Evolutionary conservation across 352 stramenopile genomes (phyloP), one percentile per base, ranked within the genome.

Genomic region (Globisporangium spinosum): DNA sequence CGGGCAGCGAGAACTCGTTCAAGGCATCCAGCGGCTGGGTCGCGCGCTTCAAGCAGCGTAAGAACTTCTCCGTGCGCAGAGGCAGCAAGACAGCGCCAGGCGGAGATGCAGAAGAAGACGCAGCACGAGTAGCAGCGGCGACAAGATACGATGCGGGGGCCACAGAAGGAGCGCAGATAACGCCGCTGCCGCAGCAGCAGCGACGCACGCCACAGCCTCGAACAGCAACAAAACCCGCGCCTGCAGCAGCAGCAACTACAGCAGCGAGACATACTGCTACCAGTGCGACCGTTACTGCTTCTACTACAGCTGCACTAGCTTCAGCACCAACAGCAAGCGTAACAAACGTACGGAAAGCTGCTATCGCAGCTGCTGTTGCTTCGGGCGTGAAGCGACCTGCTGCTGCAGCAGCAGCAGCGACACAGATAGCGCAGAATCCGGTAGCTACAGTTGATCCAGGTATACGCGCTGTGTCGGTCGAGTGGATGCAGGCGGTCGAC

Each of bases 1-100:
- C 23, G 10, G 40, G 53, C 43, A 32, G 55, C 9, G 40, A 47
- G 27, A 58, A 49, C 43, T 27, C 47, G 27, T 71, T 71, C 51
- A 71, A 71, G 53, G 66, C 66, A 12, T 71, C 66, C n/a, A 71
- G 66, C 38, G 66, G 66, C 38, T 71, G 66, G 66, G 59, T 71
- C 15, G 66, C 66, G 58, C 66, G 66, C 58, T 71, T 71, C 53
- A 71, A 71, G 58, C 49, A 63, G 51, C 66, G 66, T 29, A 71
- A 67, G 59, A 67, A 71, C 43, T 23, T 71, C 5, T 29, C 45
- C 0, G 27, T 62, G 53, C 66, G 66, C 0, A 53, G 66, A 17
- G 25, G 40, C n/a, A 67, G 58, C 15, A 59, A 43, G 22, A 22
- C 25, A 1, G 27, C 7, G n/a, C 58, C 29, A 15, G 49, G n/a